Evolutionary conservation across 2,329 filamentous ascomycete species (phyloP), one percentile per base, ranked within the genome.

Genomic region (Fusarium sororula): DNA sequence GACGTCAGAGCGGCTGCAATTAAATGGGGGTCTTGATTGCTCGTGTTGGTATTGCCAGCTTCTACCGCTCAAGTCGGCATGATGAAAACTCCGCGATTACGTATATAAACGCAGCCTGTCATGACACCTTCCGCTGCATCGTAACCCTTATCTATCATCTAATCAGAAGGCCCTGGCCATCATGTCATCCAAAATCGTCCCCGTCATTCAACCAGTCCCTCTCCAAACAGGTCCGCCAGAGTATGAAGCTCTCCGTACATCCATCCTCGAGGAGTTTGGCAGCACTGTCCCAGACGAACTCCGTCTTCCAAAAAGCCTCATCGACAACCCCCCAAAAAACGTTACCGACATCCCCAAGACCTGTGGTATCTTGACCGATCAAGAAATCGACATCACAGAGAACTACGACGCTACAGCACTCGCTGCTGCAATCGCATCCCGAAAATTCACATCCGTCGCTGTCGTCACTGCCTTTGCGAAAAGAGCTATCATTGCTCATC

Each of bases 401-500:
- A 79, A 81, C 20, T 84, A 85, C 55, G 85, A 87, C 70, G 85
- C 83, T 0, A 78, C 81, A 9, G 81, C 75, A 4, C 80, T 88
- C 10, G 82, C 84, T 0, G 79, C 78, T 35, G 83, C 81, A 15
- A 83, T 87, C 14, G 81, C 81, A 0, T 67, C 70, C 5, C 74
- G 75, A 14, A 80, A 81, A 30, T 78, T 84, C 47, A 83, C 82
- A 6, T 79, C 84, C 4, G 81, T 83, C 4, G 79, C 79, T 11
- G 86, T 86, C 0, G 80, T 81, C 2, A 80, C 78, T 18, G 89
- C 88, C 0, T 92, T 88, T 75, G 85, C 84, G 70, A 88, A 89
- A 76, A 76, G 85, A 11, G 85, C 86, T 7, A 84, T 84, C 3
- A 81, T 88, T 12, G 88, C 89, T 0, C 89, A 91, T 63, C 90